Evolutionary conservation across 1,284 basidiomycete genomes (phyloP).

Genomic region (Tylopilus sp.): DNA sequence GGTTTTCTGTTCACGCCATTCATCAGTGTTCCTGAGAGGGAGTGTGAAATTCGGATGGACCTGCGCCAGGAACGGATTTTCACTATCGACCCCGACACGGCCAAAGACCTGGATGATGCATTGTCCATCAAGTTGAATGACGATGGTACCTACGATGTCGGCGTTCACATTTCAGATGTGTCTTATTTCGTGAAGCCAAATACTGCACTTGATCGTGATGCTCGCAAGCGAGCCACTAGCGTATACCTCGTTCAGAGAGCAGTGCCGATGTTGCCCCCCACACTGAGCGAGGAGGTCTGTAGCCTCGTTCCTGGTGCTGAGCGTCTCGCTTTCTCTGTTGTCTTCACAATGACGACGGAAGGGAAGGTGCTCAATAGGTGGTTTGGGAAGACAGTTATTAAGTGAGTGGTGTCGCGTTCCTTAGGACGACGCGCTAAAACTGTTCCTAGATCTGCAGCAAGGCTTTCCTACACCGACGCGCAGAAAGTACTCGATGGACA

Average conservation of each 20-base stretch:
- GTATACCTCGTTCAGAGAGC: conserved; percentile 95
- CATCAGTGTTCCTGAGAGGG: conserved; percentile 83
- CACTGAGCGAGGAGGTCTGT: conserved; percentile 88
- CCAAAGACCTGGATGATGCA: conserved; percentile 95
- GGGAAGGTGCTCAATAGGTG: conserved; percentile 83
- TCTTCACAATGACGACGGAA: conserved; percentile 86
- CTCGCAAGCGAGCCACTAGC: conserved; percentile 93
- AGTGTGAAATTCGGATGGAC: conserved; percentile 84
- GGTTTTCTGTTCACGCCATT: conserved; percentile 9
- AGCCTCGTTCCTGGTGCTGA: conserved; percentile 86
- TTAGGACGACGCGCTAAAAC: conserved; percentile 6
- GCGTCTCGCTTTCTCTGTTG: conserved; percentile 83
- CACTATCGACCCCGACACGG: conserved; percentile 87
- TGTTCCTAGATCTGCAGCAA: conserved; percentile 69
- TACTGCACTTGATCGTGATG: conserved; percentile 95
- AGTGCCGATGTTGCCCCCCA: conserved; percentile 94
- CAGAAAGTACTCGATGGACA: conserved; percentile 81
- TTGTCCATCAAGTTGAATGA: conserved; percentile 85
- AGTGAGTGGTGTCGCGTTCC: conserved; percentile 43
- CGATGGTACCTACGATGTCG: conserved; percentile 88
- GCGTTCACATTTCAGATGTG: conserved; percentile 94
- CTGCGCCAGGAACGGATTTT: conserved; percentile 84
- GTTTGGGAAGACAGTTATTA: conserved; percentile 92
- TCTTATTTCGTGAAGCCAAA: conserved; percentile 96
- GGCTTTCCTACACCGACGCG: conserved; percentile 80